phyloP scores from a whole-genome alignment of 352 stramenopile genomes.

The Halophytophthora batemanensis region DNA sequence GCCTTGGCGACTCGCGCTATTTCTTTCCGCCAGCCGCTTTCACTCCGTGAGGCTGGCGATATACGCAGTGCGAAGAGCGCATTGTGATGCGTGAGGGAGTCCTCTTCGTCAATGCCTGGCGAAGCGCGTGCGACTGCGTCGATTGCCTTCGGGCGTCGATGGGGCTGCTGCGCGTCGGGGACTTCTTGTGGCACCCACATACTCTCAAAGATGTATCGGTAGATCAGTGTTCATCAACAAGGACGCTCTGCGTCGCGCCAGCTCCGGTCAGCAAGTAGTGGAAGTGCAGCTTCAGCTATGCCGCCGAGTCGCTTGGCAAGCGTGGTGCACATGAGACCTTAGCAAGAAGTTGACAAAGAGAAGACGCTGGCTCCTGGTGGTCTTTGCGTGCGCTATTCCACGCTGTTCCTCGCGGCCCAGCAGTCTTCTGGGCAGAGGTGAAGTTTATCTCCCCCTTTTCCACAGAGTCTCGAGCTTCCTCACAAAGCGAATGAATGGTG shows the following conservation, averaged over 20 bases:
- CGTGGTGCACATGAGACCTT: no score
- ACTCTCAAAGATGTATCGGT: not conserved
- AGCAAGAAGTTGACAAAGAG: no score
- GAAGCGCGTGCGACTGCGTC: conserved; percentile 7
- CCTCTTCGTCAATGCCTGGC: conserved; percentile 17
- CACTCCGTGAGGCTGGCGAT: conserved; percentile 52
- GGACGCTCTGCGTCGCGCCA: not conserved
- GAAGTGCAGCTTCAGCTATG: no score
- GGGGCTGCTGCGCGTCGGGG: conserved; percentile 1
- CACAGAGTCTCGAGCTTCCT: no score
- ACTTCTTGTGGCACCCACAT: conserved; percentile 43
- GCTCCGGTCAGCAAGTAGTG: no score
- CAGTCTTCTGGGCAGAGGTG: no score
- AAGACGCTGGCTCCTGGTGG: no score
- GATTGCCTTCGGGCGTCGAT: not conserved
- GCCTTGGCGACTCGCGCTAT: conserved; percentile 36
- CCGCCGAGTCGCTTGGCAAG: no score
- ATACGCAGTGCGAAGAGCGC: conserved; percentile 81
- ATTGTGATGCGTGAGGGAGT: conserved; percentile 39
- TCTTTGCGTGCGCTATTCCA: no score
- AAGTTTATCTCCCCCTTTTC: no score
- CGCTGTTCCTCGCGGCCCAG: no score
- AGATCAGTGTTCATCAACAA: conserved; percentile 5
- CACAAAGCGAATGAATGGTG: no score
- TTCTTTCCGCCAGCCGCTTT: conserved; percentile 63